Conservation (phyloP, 2,329 filamentous ascomycete genomes). For the Davidsoniella eucalypti region DNA sequence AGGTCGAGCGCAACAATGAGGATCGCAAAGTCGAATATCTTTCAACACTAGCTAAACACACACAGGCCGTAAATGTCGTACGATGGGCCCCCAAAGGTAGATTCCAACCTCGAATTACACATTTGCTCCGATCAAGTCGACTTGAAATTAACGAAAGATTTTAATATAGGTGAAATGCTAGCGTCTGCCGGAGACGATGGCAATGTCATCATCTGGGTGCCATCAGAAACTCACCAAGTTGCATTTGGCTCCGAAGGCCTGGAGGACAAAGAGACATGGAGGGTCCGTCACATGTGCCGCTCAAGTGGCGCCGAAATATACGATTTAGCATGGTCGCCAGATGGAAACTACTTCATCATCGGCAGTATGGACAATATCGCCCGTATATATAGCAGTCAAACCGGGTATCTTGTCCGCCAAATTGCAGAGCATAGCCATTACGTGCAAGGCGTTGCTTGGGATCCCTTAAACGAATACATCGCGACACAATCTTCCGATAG, state of each 20-base stretch:
- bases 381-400: slow-evolving; percentile 86
- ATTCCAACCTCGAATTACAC: slow-evolving; percentile 14
- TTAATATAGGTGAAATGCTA: slow-evolving; percentile 60
- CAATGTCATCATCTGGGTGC: slow-evolving; percentile 92
- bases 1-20: slow-evolving; percentile 67
- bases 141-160: neutral
- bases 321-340: slow-evolving; percentile 97
- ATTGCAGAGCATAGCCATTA: slow-evolving; percentile 97
- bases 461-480: slow-evolving; percentile 93
- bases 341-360: slow-evolving; percentile 88
- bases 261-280: slow-evolving; percentile 94
- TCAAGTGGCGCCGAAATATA: slow-evolving; percentile 94
- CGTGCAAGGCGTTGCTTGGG: slow-evolving; percentile 96
- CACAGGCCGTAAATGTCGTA: slow-evolving; percentile 94
- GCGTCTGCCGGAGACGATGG: slow-evolving; percentile 94
- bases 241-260: slow-evolving; percentile 66
- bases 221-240: slow-evolving; percentile 55
- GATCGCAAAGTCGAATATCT: slow-evolving; percentile 83
- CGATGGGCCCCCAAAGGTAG: slow-evolving; percentile 86
- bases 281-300: slow-evolving; percentile 93
- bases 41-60: slow-evolving; percentile 81
- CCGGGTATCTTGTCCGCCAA: slow-evolving; percentile 62
- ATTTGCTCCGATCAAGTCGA: slow-evolving; percentile 11
- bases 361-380: slow-evolving; percentile 99
- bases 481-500: slow-evolving; percentile 96